Percentiles rank a stretch among this genome's conserved stretches.
Evolutionary conservation across 176 grass and related monocot species (phyloP).

Genomic region (Bonia amplexicaulis): DNA sequence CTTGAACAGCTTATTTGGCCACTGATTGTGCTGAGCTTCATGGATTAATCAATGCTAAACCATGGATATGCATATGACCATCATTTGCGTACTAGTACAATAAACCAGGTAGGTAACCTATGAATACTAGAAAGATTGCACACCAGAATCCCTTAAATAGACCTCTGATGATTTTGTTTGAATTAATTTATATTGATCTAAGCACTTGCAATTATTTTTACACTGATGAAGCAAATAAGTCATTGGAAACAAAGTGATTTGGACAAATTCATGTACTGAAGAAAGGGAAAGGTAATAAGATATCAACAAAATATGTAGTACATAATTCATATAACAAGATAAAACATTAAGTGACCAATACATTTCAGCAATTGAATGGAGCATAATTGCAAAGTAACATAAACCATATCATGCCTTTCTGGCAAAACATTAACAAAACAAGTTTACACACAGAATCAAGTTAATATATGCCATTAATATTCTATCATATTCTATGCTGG

Average conservation of each 20-base stretch:
- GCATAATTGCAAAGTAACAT: not conserved
- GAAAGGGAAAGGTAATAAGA: not conserved
- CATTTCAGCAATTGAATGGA: not conserved
- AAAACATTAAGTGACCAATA: not conserved
- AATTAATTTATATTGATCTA: not conserved
- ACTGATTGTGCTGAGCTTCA: not conserved
- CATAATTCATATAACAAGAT: not conserved
- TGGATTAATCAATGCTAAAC: not conserved
- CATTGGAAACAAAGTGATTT: not conserved
- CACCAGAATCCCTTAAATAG: not conserved
- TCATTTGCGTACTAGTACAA: not conserved
- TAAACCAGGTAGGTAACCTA: not conserved
- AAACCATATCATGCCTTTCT: not conserved
- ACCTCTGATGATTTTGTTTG: not conserved
- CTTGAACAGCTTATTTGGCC: not conserved
- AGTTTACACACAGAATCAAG: not conserved
- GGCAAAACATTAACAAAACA: not conserved
- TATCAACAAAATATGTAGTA: not conserved
- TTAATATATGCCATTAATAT: not conserved
- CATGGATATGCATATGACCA: not conserved
- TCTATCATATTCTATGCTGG: not conserved
- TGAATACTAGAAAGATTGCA: not conserved
- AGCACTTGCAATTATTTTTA: not conserved
- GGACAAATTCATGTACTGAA: not conserved
- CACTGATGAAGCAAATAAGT: not conserved